A percentile compares a stretch with the other conserved stretches of the same genome.
Evolutionary conservation across 1,284 basidiomycete genomes (phyloP).

Genomic region (Vanrija sp.): DNA sequence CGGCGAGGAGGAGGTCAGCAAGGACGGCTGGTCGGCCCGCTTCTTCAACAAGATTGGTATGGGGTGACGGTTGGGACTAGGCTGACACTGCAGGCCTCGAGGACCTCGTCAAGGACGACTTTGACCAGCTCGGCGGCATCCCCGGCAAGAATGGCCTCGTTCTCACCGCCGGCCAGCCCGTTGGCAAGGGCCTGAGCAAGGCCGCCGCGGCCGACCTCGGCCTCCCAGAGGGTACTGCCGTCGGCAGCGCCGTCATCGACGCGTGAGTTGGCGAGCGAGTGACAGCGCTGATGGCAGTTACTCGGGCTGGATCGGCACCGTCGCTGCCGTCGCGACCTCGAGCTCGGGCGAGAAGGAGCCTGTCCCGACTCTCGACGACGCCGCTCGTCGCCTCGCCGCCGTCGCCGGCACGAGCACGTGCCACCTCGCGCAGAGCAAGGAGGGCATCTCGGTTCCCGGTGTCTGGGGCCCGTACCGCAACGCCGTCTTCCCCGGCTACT

Average conservation of each 20-base stretch:
- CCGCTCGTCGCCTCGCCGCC: slow-evolving; percentile 76
- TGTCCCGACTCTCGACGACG: slow-evolving; percentile 62
- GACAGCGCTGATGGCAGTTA: slow-evolving; percentile 56
- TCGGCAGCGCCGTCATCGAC: slow-evolving; percentile 92
- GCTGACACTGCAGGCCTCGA: slow-evolving; percentile 26
- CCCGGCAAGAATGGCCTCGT: slow-evolving; percentile 59
- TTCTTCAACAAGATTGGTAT: slow-evolving; percentile 78
- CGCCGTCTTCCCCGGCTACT: slow-evolving; percentile 81
- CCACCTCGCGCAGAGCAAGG: slow-evolving; percentile 77
- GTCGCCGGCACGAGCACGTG: slow-evolving; percentile 96
- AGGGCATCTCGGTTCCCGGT: slow-evolving; percentile 82
- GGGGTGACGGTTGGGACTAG: too few species aligned
- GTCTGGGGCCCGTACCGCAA: slow-evolving; percentile 88
- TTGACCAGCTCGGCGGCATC: slow-evolving; percentile 71
- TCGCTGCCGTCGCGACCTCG: slow-evolving; percentile 69
- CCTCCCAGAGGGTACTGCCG: slow-evolving; percentile 79
- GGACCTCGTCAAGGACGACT: slow-evolving; percentile 56
- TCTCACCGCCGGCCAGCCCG: slow-evolving; percentile 85
- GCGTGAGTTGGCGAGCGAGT: slow-evolving; percentile 57
- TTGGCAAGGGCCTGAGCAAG: slow-evolving; percentile 76
- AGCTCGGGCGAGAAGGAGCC: slow-evolving; percentile 52
- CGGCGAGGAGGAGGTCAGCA: slow-evolving; percentile 42
- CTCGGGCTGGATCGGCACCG: slow-evolving; percentile 97
- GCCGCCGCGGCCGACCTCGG: slow-evolving; percentile 81
- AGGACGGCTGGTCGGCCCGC: slow-evolving; percentile 75